Percentiles rank a stretch among this genome's conserved stretches.
Conservation (phyloP, 805 yeast species). For the Teunomyces lycoperdinae region DNA sequence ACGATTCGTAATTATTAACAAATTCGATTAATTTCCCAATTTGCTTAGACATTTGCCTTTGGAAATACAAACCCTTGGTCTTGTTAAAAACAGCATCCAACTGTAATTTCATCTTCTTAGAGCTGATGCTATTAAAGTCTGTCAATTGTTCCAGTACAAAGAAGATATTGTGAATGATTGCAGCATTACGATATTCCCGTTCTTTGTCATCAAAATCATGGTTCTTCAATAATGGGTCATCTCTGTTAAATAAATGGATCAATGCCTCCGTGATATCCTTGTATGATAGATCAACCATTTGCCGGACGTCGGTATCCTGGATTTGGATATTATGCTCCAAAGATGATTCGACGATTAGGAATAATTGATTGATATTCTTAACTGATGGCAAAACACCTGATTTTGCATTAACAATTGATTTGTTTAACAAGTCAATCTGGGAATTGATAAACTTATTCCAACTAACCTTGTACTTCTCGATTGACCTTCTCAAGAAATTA, state of each 20-base stretch:
- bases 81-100: slow-evolving; percentile 27
- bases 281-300: slow-evolving; percentile 30
- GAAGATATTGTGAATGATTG: slow-evolving; percentile 38
- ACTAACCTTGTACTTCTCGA: slow-evolving; percentile 46
- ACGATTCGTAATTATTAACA: slow-evolving; percentile 58
- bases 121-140: slow-evolving; percentile 21
- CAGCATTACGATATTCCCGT: slow-evolving; percentile 38
- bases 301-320: slow-evolving; percentile 17
- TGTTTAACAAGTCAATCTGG: slow-evolving; percentile 45
- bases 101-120: slow-evolving; percentile 20
- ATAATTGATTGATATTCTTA: slow-evolving; percentile 31
- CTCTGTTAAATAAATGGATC: slow-evolving; percentile 33
- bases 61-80: slow-evolving; percentile 32
- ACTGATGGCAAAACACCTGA: slow-evolving; percentile 35
- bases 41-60: slow-evolving; percentile 37
- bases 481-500: slow-evolving; percentile 47
- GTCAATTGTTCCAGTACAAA: slow-evolving; percentile 32
- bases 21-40: slow-evolving; percentile 69
- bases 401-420: slow-evolving; percentile 34
- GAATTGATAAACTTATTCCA: slow-evolving; percentile 61
- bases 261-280: slow-evolving; percentile 31
- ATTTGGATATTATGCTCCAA: slow-evolving; percentile 21
- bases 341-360: slow-evolving; percentile 33
- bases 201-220: slow-evolving; percentile 44
- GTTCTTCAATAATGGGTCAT: slow-evolving; percentile 43